Base-by-base conservation (phyloP, 495 filamentous ascomycete genomes). In the Talaromyces trachyspermus region DNA sequence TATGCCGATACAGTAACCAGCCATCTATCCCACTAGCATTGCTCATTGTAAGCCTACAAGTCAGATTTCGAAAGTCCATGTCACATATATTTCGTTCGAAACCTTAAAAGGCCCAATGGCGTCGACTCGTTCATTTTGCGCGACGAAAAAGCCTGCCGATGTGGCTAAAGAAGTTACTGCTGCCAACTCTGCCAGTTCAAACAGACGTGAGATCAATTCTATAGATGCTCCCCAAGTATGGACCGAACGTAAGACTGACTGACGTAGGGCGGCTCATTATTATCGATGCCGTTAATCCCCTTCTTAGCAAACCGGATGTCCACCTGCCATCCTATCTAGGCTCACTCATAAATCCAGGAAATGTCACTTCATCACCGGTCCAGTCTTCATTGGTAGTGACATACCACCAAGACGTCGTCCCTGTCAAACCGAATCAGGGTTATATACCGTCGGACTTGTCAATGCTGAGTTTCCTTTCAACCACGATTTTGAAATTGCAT, bases 1-100 rank as follows among this genome's bases (percentile, higher is more conserved):
- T 86, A 59, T 49, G 69, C 52, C n/a, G n/a, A n/a, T n/a, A n/a
- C n/a, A n/a, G n/a, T n/a, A n/a, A n/a, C n/a, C n/a, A n/a, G n/a
- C n/a, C n/a, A n/a, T n/a, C n/a, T n/a, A n/a, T n/a, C n/a, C n/a
- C n/a, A n/a, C n/a, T n/a, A n/a, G n/a, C n/a, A n/a, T n/a, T n/a
- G n/a, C n/a, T n/a, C n/a, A n/a, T n/a, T n/a, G n/a, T n/a, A n/a
- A n/a, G n/a, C n/a, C n/a, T n/a, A n/a, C n/a, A n/a, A n/a, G n/a
- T n/a, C n/a, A n/a, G 76, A 52, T 69, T 14, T 72, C 72, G 2
- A 79, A 79, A 59, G 70, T 65, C 29, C 80, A 83, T 59, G 69
- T 83, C 12, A 75, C 92, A n/a, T 84, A 80, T 55, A 65, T 95
- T 46, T 84, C 88, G n/a, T 88, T 87, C 56, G 75, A 82, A 49